phyloP scores from a whole-genome alignment of 306 rosid genomes.

The Trifolium dubium region DNA sequence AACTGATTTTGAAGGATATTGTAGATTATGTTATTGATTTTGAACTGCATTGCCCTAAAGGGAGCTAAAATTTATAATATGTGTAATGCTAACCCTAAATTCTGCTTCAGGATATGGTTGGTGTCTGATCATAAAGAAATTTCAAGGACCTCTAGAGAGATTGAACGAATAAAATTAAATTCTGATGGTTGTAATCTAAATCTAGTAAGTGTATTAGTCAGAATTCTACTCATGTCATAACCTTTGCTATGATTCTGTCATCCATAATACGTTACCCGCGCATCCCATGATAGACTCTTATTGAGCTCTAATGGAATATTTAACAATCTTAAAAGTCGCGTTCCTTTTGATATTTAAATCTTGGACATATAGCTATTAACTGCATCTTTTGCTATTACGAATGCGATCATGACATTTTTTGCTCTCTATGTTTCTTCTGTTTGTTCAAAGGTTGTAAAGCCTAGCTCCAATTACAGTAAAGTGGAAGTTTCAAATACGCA shows the following conservation, averaged over 20 bases:
- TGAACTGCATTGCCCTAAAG: slow-evolving; percentile 26
- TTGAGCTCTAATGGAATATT: neutral
- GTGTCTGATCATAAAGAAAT: slow-evolving; percentile 57
- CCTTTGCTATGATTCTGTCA: neutral
- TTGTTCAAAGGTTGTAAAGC: slow-evolving; percentile 51
- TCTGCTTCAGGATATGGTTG: slow-evolving; percentile 71
- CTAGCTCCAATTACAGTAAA: slow-evolving; percentile 49
- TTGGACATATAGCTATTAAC: slow-evolving; percentile 12
- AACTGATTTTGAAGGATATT: neutral
- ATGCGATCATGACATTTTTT: slow-evolving; percentile 14
- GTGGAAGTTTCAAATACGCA: slow-evolving; percentile 52
- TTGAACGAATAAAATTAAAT: slow-evolving; percentile 45
- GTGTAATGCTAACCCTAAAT: slow-evolving; percentile 34
- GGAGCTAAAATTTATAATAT: slow-evolving; percentile 23
- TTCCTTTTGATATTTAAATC: slow-evolving; percentile 11
- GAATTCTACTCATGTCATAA: slow-evolving; percentile 19
- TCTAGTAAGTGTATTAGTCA: slow-evolving; percentile 55
- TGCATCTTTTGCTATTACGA: slow-evolving; percentile 31
- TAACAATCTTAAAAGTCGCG: neutral
- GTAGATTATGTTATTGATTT: neutral
- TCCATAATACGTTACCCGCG: neutral
- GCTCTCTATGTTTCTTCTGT: slow-evolving; percentile 32
- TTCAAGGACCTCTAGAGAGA: slow-evolving; percentile 52
- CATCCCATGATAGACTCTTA: neutral
- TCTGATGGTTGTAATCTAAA: slow-evolving; percentile 57